phyloP scores from a whole-genome alignment of 2,329 filamentous ascomycete species.

The Beauveria medogensis region DNA sequence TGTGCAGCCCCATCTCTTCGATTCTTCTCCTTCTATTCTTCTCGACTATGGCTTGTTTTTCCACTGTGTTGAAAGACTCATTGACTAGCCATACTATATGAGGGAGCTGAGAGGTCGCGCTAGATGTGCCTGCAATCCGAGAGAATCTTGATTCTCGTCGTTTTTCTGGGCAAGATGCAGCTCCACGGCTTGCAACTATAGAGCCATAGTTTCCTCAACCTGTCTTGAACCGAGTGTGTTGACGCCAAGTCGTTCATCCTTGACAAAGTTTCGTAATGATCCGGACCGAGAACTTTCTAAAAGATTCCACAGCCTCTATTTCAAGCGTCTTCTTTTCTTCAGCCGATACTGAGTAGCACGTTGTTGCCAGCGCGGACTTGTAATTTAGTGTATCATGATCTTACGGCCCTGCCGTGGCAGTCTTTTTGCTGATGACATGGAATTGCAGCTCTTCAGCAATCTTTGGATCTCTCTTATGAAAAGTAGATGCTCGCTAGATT shows the following conservation, averaged over 20 bases:
- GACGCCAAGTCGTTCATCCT: conserved; percentile 11
- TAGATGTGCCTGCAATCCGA: background rate
- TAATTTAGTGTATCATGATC: background rate
- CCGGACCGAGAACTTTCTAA: conserved; percentile 8
- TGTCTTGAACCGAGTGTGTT: background rate
- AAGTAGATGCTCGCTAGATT: background rate
- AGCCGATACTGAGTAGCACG: conserved; percentile 1
- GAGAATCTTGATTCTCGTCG: background rate
- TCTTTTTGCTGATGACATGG: background rate
- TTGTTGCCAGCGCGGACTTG: conserved; percentile 4
- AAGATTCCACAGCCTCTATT: conserved; percentile 11
- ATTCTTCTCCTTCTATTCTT: no score
- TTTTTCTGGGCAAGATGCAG: background rate
- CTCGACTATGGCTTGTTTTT: no score
- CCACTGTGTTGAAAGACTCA: background rate
- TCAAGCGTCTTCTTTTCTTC: conserved; percentile 8
- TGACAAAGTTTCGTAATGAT: conserved; percentile 12
- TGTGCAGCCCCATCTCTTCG: background rate
- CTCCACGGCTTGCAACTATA: background rate
- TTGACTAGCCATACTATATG: background rate
- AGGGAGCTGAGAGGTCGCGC: background rate
- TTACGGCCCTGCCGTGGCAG: background rate
- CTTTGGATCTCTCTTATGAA: background rate
- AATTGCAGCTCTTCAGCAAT: background rate
- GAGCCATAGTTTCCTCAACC: background rate